Base-by-base conservation (phyloP, 2,329 filamentous ascomycete genomes). In the Trichoderma sp. region DNA sequence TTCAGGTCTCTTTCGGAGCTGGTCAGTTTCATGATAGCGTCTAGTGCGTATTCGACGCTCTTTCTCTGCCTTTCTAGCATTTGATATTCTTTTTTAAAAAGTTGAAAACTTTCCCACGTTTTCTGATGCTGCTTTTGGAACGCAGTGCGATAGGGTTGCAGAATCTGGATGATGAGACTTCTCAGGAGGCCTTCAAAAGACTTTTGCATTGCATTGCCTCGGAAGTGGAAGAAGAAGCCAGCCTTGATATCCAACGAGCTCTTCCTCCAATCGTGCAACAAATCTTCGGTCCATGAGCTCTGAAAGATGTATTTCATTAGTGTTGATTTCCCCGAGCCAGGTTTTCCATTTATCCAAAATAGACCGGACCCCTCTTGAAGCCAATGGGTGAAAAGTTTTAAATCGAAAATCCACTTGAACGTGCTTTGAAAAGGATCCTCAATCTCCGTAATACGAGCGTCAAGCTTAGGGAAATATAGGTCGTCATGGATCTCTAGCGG, bases 271-370 rank as follows among this genome's bases (percentile, higher is more conserved):
- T 34, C 14, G 11, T 34, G 32, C 14, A 14, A 34, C 11, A 34
- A 14, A 1, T 34, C 32, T 34, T 34, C 3, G 32, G 32, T 34
- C 32, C 5, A 4, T 14, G 1, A 13, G 11, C 32, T 34, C 4
- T 14, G 11, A 34, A 14, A 34, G 11, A 34, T 14, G 4, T 13
- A 14, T 28, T 66, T 66, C 32, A 66, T 66, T 3, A 66, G 8
- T 1, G 63, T 66, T n/a, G 63, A 66, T 28, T 66, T 66, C 3
- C 63, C 63, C 5, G 63, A 66, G 16, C 28, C 63, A 2, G 63
- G 63, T 32, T 59, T 58, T 1, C 63, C 63, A 10, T 14, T 21
- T 11, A 66, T 58, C 63, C 63, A 66, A 39, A 46, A 66, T 11
- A 59, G 13, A 1, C 34, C 32, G 7, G 46, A 30, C 5, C 6